A percentile compares a stretch with the other conserved stretches of the same genome.
phyloP scores from a whole-genome alignment of 106 monocot genomes.

The Phalaenopsis aphrodite region DNA sequence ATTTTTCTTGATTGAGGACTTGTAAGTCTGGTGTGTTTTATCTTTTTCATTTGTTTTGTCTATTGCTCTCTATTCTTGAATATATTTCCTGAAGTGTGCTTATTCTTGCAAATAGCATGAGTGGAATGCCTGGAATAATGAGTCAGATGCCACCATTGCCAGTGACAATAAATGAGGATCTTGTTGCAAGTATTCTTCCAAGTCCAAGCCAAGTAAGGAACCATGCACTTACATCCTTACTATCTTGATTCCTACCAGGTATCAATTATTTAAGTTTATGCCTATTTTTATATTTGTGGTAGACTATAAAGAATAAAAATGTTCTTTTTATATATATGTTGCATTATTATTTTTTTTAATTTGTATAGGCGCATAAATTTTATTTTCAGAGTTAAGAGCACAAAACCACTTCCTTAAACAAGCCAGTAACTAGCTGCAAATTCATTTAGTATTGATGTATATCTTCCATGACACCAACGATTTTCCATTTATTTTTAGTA shows the following conservation, averaged over 20 bases:
- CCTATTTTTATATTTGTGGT: not conserved
- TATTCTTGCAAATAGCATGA: conserved; percentile 28
- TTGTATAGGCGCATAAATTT: not conserved
- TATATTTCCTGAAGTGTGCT: conserved; percentile 2
- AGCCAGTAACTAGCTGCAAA: too few species aligned
- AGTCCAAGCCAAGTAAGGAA: conserved; percentile 23
- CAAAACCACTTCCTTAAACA: not conserved
- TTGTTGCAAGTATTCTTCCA: conserved; percentile 27
- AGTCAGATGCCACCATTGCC: conserved; percentile 53
- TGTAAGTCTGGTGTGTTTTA: not conserved
- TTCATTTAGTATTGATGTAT: too few species aligned
- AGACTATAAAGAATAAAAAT: not conserved
- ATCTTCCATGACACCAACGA: too few species aligned
- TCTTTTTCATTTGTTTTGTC: not conserved
- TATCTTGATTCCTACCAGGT: not conserved
- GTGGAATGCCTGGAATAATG: conserved; percentile 46
- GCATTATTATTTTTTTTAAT: not conserved
- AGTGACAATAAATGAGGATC: conserved; percentile 27
- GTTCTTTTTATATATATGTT: not conserved
- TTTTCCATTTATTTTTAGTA: too few species aligned
- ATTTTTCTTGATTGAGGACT: not conserved
- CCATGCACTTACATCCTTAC: not conserved
- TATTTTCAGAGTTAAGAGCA: not conserved
- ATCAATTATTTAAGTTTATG: not conserved
- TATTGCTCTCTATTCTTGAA: not conserved